Evolutionary conservation across 352 stramenopile species (phyloP).

Genomic region (Phytophthora sp.): DNA sequence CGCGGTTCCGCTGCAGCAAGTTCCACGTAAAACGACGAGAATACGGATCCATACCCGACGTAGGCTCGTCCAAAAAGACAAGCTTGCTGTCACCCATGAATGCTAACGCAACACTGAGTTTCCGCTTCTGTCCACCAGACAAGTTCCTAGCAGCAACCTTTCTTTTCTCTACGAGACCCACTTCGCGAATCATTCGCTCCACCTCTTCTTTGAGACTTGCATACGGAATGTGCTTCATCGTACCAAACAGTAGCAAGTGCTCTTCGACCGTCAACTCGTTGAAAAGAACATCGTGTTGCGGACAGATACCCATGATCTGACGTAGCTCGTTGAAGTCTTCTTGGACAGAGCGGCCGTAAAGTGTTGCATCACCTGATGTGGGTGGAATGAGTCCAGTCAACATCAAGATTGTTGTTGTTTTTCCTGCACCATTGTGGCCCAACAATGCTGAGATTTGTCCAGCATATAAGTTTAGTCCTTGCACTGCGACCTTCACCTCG

Average conservation of each 20-base stretch:
- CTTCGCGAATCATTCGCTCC: slow-evolving; percentile 65
- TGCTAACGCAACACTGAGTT: slow-evolving; percentile 94
- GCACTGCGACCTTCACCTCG: slow-evolving; percentile 80
- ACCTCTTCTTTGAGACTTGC: slow-evolving; percentile 55
- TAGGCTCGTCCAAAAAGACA: slow-evolving; percentile 94
- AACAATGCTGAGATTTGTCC: slow-evolving; percentile 93
- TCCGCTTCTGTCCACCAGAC: slow-evolving; percentile 95
- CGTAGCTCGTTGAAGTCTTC: slow-evolving; percentile 89
- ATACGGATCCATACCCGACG: slow-evolving; percentile 96
- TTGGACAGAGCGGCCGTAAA: slow-evolving; percentile 76
- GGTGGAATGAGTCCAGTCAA: slow-evolving; percentile 89
- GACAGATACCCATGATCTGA: slow-evolving; percentile 94
- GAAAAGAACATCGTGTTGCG: slow-evolving; percentile 97
- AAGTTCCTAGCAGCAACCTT: slow-evolving; percentile 65
- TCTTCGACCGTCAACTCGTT: slow-evolving; percentile 95
- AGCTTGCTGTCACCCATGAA: slow-evolving; percentile 94
- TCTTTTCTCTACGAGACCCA: slow-evolving; percentile 91
- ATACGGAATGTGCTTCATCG: slow-evolving; percentile 87
- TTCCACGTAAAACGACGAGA: slow-evolving; percentile 95
- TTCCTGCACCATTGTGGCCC: slow-evolving; percentile 87
- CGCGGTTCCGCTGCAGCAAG: slow-evolving; percentile 83
- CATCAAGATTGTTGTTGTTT: slow-evolving; percentile 94
- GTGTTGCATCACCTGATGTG: slow-evolving; percentile 63
- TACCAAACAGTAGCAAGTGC: slow-evolving; percentile 94
- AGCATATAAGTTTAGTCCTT: slow-evolving; percentile 89